Conservation (phyloP, 768 basidiomycete species). For the Psilocybe cyanescens region DNA sequence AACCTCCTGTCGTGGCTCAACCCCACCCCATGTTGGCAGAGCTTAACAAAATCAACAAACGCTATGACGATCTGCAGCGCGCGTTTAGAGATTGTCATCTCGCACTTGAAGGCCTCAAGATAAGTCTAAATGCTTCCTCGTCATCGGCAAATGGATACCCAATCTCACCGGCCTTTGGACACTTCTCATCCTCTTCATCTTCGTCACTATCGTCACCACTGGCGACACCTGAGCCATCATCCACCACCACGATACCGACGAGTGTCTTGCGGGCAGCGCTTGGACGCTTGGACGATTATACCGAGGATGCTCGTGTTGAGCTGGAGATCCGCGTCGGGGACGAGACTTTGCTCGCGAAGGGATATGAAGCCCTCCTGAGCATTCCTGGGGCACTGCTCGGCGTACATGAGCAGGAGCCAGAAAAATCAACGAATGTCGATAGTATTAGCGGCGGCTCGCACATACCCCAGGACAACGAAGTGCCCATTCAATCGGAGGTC, state of each 20-base stretch:
- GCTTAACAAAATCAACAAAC: conserved; percentile 46
- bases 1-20: conserved; percentile 7
- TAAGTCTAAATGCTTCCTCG: conserved; percentile 26
- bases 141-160: conserved; percentile 13
- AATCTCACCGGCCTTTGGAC: background rate
- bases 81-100: conserved; percentile 73
- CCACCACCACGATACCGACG: conserved; percentile 21
- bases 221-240: background rate
- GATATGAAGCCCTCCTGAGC: conserved; percentile 70
- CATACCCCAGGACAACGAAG: conserved; percentile 12
- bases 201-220: conserved; percentile 11
- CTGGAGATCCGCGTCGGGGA: conserved; percentile 80
- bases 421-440: background rate
- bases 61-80: conserved; percentile 65
- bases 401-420: background rate
- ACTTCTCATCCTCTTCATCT: background rate
- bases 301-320: conserved; percentile 82
- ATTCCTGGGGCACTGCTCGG: conserved; percentile 51
- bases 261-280: conserved; percentile 55
- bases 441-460: conserved; percentile 1
- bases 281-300: conserved; percentile 70
- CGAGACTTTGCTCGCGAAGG: conserved; percentile 64
- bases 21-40: conserved; percentile 47
- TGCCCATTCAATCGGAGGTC: conserved; percentile 37
- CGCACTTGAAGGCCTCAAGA: conserved; percentile 62